Evolutionary conservation across 345 rosid genomes (phyloP).

Genomic region (Turnera subulata): DNA sequence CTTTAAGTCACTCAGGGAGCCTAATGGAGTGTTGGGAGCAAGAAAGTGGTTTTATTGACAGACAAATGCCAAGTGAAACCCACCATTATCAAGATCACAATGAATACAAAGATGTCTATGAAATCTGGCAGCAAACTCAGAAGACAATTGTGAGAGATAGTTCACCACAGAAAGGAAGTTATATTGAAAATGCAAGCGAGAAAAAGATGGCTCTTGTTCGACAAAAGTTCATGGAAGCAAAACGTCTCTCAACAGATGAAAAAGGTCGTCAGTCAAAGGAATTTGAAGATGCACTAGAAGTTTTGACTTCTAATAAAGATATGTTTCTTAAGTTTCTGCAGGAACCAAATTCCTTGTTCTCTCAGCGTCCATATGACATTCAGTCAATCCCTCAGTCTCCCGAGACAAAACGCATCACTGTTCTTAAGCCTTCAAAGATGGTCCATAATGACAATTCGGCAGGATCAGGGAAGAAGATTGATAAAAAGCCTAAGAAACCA

Average conservation of each 20-base stretch:
- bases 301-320: constrained; percentile 73
- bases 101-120: constrained; percentile 57
- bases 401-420: constrained; percentile 78
- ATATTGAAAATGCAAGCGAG: constrained; percentile 30
- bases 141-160: constrained; percentile 39
- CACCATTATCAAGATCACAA: constrained; percentile 33
- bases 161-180: constrained; percentile 45
- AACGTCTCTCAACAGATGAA: constrained; percentile 66
- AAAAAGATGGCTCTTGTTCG: constrained; percentile 72
- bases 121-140: constrained; percentile 56
- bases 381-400: constrained; percentile 54
- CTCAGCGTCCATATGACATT: constrained; percentile 47
- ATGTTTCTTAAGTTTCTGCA: constrained; percentile 67
- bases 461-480: constrained; percentile 41
- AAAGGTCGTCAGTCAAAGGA: constrained; percentile 72
- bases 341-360: constrained; percentile 65
- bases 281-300: constrained; percentile 76
- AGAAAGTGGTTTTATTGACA: constrained; percentile 40
- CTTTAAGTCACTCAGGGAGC: constrained; percentile 45
- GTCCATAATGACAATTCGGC: constrained; percentile 49
- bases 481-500: constrained; percentile 41
- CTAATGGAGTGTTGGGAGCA: constrained; percentile 44
- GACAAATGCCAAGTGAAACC: constrained; percentile 35
- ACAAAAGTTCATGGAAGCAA: constrained; percentile 82
- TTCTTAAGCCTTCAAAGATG: constrained; percentile 79